Conservation (phyloP, 345 rosid species). For the Bruguiera sexangula region DNA sequence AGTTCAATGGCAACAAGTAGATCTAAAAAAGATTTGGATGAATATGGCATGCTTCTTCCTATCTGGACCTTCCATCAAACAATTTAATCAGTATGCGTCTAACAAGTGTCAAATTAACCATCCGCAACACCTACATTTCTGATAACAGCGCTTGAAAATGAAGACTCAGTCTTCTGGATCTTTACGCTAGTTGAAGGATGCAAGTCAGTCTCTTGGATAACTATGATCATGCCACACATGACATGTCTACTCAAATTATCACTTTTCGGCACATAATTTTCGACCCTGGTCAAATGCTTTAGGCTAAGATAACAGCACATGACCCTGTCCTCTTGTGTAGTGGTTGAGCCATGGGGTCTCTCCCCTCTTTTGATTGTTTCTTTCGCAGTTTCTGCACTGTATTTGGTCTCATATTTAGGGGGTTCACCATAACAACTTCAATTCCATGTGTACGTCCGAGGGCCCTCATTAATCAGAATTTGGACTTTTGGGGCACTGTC, state of each 20-base stretch:
- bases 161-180: too few relatives aligned
- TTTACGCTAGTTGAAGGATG: background rate
- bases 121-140: too few relatives aligned
- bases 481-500: constrained; percentile 1
- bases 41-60: background rate
- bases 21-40: constrained; percentile 16
- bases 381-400: constrained; percentile 20
- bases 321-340: constrained; percentile 21
- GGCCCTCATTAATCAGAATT: background rate
- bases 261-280: background rate
- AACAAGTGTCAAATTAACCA: too few relatives aligned
- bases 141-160: too few relatives aligned
- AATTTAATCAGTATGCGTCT: too few relatives aligned
- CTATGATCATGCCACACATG: background rate
- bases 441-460: background rate
- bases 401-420: constrained; percentile 18
- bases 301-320: constrained; percentile 24
- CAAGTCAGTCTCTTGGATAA: background rate
- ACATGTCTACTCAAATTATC: constrained; percentile 3
- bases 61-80: background rate
- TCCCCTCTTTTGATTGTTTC: constrained; percentile 21
- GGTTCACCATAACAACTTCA: background rate
- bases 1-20: constrained; percentile 12
- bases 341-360: constrained; percentile 26
- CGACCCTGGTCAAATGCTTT: constrained; percentile 13